Base-by-base conservation (phyloP, 345 rosid genomes). In the Arabidopsis arenosa region DNA sequence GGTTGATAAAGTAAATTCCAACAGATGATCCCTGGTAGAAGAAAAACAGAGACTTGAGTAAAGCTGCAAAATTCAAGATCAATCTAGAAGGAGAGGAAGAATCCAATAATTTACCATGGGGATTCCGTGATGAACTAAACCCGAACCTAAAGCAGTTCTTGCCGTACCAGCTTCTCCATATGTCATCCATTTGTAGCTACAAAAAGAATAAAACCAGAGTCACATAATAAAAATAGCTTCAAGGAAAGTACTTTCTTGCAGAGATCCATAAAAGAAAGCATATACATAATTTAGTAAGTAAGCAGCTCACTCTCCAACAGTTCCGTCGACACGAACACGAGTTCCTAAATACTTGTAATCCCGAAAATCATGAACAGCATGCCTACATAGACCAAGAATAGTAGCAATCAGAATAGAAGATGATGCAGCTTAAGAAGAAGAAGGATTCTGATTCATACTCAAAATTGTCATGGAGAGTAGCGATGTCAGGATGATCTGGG, bases 181-280 rank as follows among this genome's bases (percentile, higher is more conserved):
- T 21, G 99, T 95, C 90, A 95, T 87, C 98, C 99, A 95, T 86
- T 92, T 90, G 83, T 95, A 95, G 77, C 99, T 77, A 40, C 0
- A 63, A 5, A 28, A 28, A 23, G 26, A 18, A 61, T 21, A 79
- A 56, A 62, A 32, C 0, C 14, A 53, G 5, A 62, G 49, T 41
- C 32, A 68, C 12, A 17, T 40, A 49, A 39, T 49, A 52, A 47
- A 9, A 30, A 32, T 15, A 75, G 60, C 73, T 36, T 35, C 9
- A 54, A 73, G 40, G 23, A 72, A 49, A 28, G 32, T 28, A 28
- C 32, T 28, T 28, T 28, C 30, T 28, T 28, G 30, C 30, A 28
- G 30, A 28, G 26, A 23, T 23, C 26, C 26, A 23, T 18, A 71
- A 21, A 44, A n/a, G 59, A 39, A 48, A 15, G 45, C 66, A 45